These are phyloP conservation scores for Colletotrichum cordylinicola DNA, from an alignment of 2,329 filamentous ascomycete genomes.

Conservation along the genomic window DNA sequence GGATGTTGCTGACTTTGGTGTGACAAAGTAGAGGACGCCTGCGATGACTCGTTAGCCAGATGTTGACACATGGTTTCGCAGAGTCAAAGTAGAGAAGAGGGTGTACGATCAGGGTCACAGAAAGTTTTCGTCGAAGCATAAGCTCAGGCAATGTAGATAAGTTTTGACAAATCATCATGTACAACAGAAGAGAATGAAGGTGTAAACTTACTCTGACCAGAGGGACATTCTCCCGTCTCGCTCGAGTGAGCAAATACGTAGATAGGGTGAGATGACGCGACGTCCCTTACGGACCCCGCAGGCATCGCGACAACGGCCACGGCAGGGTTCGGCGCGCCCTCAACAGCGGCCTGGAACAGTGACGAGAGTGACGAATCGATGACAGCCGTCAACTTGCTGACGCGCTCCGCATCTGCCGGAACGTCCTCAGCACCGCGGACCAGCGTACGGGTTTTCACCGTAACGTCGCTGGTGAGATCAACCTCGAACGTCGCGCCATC, in stretches of 20 bases:
- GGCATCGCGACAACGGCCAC: slow-evolving; percentile 75
- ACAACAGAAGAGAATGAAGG: slow-evolving; percentile 35
- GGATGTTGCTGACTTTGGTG: slow-evolving; percentile 38
- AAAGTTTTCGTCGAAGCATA: slow-evolving; percentile 81
- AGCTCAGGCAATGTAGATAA: slow-evolving; percentile 99
- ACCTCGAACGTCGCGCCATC: slow-evolving; percentile 43
- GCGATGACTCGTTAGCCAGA: slow-evolving; percentile 31
- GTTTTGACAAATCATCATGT: slow-evolving; percentile 89
- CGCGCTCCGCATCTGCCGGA: slow-evolving; percentile 32
- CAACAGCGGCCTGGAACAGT: slow-evolving; percentile 74
- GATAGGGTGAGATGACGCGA: slow-evolving; percentile 50
- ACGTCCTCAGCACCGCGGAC: slow-evolving; percentile 48
- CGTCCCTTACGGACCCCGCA: slow-evolving; percentile 46
- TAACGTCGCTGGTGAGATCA: slow-evolving; percentile 61
- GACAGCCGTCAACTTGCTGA: slow-evolving; percentile 71
- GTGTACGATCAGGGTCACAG: slow-evolving; percentile 78
- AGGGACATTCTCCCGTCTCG: slow-evolving; percentile 90
- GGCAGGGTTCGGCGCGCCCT: slow-evolving; percentile 78
- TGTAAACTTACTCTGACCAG: slow-evolving; percentile 81
- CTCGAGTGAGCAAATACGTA: slow-evolving; percentile 79
- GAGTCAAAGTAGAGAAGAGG: slow-evolving; percentile 28
- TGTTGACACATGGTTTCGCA: neutral
- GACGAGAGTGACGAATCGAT: slow-evolving; percentile 68
- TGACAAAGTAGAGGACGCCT: slow-evolving; percentile 45
- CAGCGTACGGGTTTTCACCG: slow-evolving; percentile 60